phyloP scores from a whole-genome alignment of 257 asterid species.

The Verbascum thapsus region DNA sequence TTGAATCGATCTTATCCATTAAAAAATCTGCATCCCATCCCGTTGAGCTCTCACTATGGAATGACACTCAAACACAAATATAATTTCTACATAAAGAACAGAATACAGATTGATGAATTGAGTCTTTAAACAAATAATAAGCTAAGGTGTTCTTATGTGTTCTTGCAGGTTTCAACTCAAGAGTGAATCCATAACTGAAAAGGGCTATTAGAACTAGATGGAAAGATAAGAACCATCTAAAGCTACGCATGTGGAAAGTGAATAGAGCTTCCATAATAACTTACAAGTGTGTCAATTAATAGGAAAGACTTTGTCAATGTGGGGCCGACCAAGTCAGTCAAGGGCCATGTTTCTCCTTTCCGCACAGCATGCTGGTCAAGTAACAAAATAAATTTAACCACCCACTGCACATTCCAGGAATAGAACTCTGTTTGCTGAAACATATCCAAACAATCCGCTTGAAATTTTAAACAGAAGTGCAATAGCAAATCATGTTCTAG shows the following conservation, averaged over 20 bases:
- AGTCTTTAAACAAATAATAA: conserved; percentile 1
- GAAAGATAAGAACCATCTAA: conserved; percentile 16
- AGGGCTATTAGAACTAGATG: background rate
- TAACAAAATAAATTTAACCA: conserved; percentile 55
- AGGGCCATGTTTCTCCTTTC: conserved; percentile 90
- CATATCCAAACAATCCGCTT: conserved; percentile 59
- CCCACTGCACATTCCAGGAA: conserved; percentile 51
- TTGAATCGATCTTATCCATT: conserved; percentile 17
- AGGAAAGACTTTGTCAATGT: conserved; percentile 60
- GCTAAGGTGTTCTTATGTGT: conserved; percentile 1
- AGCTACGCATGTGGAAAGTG: conserved; percentile 18
- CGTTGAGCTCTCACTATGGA: conserved; percentile 19
- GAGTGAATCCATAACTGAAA: conserved; percentile 8
- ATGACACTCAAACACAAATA: conserved; percentile 17
- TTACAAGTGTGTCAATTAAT: conserved; percentile 59
- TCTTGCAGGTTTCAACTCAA: conserved; percentile 4
- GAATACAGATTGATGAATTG: background rate
- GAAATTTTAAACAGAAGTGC: conserved; percentile 64
- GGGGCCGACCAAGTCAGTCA: conserved; percentile 75
- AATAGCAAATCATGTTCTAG: conserved; percentile 55
- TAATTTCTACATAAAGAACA: conserved; percentile 1
- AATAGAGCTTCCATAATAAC: conserved; percentile 32
- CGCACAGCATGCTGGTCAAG: conserved; percentile 65
- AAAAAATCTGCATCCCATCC: conserved; percentile 15
- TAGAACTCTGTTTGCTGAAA: conserved; percentile 54